These are phyloP conservation scores for Tricholoma saponaceum DNA, from an alignment of 768 basidiomycete species.

Conservation along the genomic window DNA sequence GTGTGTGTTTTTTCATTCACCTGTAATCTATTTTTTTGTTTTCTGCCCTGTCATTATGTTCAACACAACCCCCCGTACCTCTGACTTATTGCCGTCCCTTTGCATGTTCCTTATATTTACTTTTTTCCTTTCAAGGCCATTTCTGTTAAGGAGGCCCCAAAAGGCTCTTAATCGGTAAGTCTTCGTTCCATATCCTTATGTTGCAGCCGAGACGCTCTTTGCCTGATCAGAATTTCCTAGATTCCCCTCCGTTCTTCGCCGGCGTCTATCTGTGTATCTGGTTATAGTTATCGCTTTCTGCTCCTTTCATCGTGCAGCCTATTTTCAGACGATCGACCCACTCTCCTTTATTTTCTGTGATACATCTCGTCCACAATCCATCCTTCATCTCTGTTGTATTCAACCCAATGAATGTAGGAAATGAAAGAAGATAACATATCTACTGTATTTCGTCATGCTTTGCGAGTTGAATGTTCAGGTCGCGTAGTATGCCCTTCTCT, in stretches of 20 bases:
- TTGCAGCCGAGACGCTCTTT: not conserved
- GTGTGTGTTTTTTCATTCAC: slow-evolving; percentile 30
- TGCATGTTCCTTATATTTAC: not conserved
- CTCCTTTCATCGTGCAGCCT: slow-evolving; percentile 19
- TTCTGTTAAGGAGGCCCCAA: slow-evolving; percentile 86
- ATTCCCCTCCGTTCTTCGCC: slow-evolving; percentile 8
- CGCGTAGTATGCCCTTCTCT: not conserved
- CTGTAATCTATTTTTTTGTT: not conserved
- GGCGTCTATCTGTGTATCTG: slow-evolving; percentile 10
- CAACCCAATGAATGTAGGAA: slow-evolving; percentile 20
- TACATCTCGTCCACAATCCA: slow-evolving; percentile 6
- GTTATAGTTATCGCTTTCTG: slow-evolving; percentile 17
- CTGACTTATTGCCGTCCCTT: not conserved
- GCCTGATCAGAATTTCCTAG: not conserved
- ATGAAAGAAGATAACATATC: slow-evolving; percentile 8
- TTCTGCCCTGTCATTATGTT: not conserved
- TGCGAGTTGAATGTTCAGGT: not conserved
- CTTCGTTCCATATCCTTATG: not conserved
- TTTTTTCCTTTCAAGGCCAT: slow-evolving; percentile 49
- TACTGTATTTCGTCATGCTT: not conserved
- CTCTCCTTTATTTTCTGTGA: slow-evolving; percentile 7
- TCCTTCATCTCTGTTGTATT: slow-evolving; percentile 19
- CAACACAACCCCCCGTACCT: not conserved
- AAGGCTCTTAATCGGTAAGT: slow-evolving; percentile 34
- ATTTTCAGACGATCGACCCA: slow-evolving; percentile 14